These are phyloP conservation scores for Talaromyces thailandensis DNA, from an alignment of 495 filamentous ascomycete genomes.

Conservation along the genomic window DNA sequence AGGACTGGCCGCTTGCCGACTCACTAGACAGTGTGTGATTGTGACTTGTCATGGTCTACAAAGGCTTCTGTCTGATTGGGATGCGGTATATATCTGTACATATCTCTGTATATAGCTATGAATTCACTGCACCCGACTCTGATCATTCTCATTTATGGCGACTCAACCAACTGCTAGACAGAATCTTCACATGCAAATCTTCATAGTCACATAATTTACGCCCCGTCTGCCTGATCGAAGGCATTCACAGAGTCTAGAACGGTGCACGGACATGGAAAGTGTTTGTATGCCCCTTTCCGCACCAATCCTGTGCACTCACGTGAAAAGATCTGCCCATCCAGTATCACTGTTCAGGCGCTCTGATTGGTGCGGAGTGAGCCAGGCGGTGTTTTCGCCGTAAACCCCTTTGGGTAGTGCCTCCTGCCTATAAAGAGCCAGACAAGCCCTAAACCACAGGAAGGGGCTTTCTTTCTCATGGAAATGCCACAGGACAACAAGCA, in stretches of 20 bases:
- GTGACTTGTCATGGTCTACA: conserved; percentile 12
- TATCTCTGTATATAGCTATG: neutral
- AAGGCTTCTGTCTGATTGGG: conserved; percentile 17
- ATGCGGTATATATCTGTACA: conserved; percentile 16
- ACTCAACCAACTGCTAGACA: neutral
- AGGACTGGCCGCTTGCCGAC: conserved; percentile 25
- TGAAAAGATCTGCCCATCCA: neutral
- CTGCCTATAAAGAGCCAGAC: neutral
- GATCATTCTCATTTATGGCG: neutral
- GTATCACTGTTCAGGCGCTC: neutral
- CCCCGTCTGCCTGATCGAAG: neutral
- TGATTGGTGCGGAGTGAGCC: neutral
- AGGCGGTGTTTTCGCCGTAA: neutral
- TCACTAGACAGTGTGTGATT: conserved; percentile 6
- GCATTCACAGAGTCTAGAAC: neutral
- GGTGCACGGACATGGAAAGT: neutral
- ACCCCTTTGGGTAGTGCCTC: neutral
- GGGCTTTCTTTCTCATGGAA: neutral
- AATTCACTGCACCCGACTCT: neutral
- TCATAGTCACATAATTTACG: neutral
- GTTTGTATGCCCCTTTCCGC: neutral
- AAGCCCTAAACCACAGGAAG: neutral
- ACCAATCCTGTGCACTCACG: neutral
- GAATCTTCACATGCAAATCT: neutral
- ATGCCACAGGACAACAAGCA: neutral